A percentile compares a stretch with the other conserved stretches of the same genome.
Conservation (phyloP, 352 stramenopile species). For the Pythium utonaiense region DNA sequence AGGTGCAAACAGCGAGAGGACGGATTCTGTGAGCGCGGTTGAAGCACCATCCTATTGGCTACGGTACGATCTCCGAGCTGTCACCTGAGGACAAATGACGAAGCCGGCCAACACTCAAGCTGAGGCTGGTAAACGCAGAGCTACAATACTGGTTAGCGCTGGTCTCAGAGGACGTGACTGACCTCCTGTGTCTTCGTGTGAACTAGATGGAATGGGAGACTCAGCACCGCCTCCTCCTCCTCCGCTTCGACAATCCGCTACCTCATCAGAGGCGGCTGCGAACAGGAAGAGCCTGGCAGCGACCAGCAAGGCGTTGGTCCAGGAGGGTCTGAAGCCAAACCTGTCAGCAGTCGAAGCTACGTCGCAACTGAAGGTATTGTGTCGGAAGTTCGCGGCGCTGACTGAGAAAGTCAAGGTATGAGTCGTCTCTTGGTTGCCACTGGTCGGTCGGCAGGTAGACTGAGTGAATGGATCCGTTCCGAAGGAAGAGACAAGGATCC, state of each 20-base stretch:
- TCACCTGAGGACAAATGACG: not conserved
- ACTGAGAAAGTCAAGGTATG: slow-evolving; percentile 82
- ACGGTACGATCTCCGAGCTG: not conserved
- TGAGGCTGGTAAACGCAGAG: not conserved
- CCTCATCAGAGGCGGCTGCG: not conserved
- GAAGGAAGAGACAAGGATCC: slow-evolving; percentile 70
- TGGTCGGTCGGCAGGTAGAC: too few relatives aligned
- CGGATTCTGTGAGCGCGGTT: not conserved
- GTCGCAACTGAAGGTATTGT: slow-evolving; percentile 74
- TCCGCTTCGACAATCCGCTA: not conserved
- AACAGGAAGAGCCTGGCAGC: slow-evolving; percentile 38
- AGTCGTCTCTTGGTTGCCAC: not conserved
- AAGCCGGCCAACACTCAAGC: not conserved
- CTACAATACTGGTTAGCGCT: too few relatives aligned
- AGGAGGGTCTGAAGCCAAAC: slow-evolving; percentile 53
- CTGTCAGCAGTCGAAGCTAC: slow-evolving; percentile 65
- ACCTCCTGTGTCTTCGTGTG: too few relatives aligned
- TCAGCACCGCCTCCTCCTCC: not conserved
- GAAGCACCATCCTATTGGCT: not conserved
- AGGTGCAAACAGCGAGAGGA: not conserved
- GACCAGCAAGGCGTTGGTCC: slow-evolving; percentile 38
- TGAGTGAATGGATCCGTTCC: not conserved
- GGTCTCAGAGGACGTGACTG: too few relatives aligned
- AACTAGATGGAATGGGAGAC: not conserved
- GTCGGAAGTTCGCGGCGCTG: slow-evolving; percentile 78